These are phyloP conservation scores for Umbelopsis sp. DNA, from an alignment of 192 early-diverging fungal species.

Conservation along the genomic window DNA sequence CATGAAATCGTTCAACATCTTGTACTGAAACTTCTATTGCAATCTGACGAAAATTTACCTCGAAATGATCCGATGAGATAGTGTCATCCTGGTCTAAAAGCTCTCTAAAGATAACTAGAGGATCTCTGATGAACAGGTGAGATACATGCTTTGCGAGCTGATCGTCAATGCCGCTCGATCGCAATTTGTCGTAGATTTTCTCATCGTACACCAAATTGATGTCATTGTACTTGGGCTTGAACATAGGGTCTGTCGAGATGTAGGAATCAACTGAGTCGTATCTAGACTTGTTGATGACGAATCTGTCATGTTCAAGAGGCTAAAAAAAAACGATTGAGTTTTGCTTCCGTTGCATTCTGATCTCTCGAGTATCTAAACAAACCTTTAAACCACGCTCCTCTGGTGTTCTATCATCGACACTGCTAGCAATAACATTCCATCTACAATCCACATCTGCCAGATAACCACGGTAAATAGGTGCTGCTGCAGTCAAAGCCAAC, in stretches of 20 bases:
- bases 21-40: not conserved
- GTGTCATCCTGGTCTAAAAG: slow-evolving; percentile 84
- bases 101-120: slow-evolving; percentile 93
- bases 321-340: slow-evolving; percentile 25
- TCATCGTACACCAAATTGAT: slow-evolving; percentile 79
- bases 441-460: slow-evolving; percentile 95
- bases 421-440: slow-evolving; percentile 95
- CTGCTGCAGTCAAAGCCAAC: slow-evolving; percentile 88
- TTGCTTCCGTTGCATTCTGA: not conserved
- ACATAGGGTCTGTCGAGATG: slow-evolving; percentile 69
- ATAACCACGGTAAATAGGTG: slow-evolving; percentile 94
- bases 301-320: slow-evolving; percentile 72
- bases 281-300: slow-evolving; percentile 92
- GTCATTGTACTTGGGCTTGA: slow-evolving; percentile 93
- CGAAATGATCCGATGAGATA: slow-evolving; percentile 93
- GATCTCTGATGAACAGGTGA: slow-evolving; percentile 98
- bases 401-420: slow-evolving; percentile 90
- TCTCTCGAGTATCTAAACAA: not conserved
- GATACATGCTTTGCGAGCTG: slow-evolving; percentile 89
- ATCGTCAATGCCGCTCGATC: slow-evolving; percentile 82
- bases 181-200: slow-evolving; percentile 73
- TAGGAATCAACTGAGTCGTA: slow-evolving; percentile 95
- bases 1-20: not conserved
- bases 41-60: slow-evolving; percentile 43
- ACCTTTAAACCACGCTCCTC: slow-evolving; percentile 87